Evolutionary conservation across 2,329 filamentous ascomycete genomes (phyloP).

Genomic region (Nannizziopsis arthrosporioides): DNA sequence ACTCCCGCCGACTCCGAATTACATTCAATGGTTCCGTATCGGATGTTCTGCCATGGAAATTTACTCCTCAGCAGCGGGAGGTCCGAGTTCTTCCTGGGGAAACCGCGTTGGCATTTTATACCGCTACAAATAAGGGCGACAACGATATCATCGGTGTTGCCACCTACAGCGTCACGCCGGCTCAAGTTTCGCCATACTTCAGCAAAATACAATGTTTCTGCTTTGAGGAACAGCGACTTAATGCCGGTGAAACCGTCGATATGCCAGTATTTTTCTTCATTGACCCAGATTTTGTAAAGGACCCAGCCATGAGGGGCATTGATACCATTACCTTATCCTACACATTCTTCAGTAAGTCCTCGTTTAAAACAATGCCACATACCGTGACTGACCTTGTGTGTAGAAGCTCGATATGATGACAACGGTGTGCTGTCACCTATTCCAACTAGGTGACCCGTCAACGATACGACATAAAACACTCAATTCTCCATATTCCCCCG

Average conservation of each 20-base stretch:
- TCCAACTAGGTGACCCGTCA: constrained; percentile 20
- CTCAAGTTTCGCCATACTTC: constrained; percentile 92
- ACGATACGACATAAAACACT: not conserved
- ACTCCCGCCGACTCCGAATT: constrained; percentile 75
- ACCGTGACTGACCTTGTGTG: not conserved
- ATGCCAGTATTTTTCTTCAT: constrained; percentile 99
- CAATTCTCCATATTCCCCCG: too few species aligned
- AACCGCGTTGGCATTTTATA: constrained; percentile 95
- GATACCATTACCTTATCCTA: constrained; percentile 94
- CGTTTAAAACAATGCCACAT: constrained; percentile 11
- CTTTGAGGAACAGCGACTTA: constrained; percentile 90
- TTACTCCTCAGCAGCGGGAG: constrained; percentile 90
- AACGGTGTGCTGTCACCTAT: constrained; percentile 57
- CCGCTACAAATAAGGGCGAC: constrained; percentile 78
- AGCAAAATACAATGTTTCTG: constrained; percentile 99
- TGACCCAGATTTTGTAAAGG: constrained; percentile 85
- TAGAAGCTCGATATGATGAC: constrained; percentile 75
- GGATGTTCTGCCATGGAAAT: constrained; percentile 94
- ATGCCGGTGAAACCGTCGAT: constrained; percentile 91
- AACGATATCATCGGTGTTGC: constrained; percentile 96
- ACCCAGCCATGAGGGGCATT: constrained; percentile 84
- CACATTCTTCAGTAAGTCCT: constrained; percentile 85
- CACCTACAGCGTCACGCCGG: constrained; percentile 93
- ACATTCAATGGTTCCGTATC: constrained; percentile 95
- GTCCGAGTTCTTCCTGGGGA: constrained; percentile 91